A percentile compares a stretch with the other conserved stretches of the same genome.
phyloP scores from a whole-genome alignment of 2,329 filamentous ascomycete species.

The Aspergillus fumigatus region DNA sequence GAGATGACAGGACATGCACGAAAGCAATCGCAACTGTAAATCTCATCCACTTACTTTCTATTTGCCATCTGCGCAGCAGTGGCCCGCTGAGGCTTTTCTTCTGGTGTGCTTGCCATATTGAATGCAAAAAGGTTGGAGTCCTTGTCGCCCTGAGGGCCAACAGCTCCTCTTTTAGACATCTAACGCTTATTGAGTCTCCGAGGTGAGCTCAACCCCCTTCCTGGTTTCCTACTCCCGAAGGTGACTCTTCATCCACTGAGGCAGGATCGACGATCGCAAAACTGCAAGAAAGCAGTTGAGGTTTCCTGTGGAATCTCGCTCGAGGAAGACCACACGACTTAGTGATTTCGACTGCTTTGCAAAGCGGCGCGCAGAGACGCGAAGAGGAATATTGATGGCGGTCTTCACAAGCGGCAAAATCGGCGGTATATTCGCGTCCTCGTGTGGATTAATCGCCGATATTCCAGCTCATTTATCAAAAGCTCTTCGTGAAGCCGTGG shows the following conservation, averaged over 20 bases:
- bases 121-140: constrained; percentile 26
- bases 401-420: constrained; percentile 2
- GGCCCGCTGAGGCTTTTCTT: constrained; percentile 46
- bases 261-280: not conserved
- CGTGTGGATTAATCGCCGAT: not conserved
- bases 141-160: constrained; percentile 33
- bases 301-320: not conserved
- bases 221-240: constrained; percentile 6
- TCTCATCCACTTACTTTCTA: constrained; percentile 48
- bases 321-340: not conserved
- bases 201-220: constrained; percentile 19
- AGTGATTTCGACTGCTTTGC: constrained; percentile 9
- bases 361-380: constrained; percentile 6
- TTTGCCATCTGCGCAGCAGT: constrained; percentile 52
- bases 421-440: not conserved
- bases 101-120: constrained; percentile 38
- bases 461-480: not conserved
- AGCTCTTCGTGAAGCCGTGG: not conserved
- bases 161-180: constrained; percentile 39
- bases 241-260: constrained; percentile 12
- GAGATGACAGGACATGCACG: constrained; percentile 3
- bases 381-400: constrained; percentile 1
- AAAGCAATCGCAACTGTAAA: constrained; percentile 13
- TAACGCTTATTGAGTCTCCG: constrained; percentile 26
- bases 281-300: not conserved